Percentiles rank a stretch among this genome's conserved stretches.
Conservation (phyloP, 73 alveolate species). For the Tetrahymena borealis region DNA sequence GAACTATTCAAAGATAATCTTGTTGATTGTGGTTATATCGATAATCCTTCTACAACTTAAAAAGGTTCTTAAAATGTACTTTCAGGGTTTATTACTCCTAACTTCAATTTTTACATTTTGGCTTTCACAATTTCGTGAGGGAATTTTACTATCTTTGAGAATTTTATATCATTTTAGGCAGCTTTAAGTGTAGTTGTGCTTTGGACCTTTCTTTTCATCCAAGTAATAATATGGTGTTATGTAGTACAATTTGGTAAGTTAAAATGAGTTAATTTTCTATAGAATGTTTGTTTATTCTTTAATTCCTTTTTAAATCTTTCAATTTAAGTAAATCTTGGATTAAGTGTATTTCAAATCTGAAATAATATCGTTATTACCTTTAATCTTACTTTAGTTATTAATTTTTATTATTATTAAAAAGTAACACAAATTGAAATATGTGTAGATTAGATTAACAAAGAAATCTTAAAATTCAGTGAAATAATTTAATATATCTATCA, state of each 20-base stretch:
- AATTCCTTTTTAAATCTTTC: too few relatives aligned
- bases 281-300: too few relatives aligned
- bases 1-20: not conserved
- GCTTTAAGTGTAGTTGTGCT: not conserved
- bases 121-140: not conserved
- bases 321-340: too few relatives aligned
- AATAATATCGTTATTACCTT: not conserved
- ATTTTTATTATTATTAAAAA: not conserved
- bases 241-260: too few relatives aligned
- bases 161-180: not conserved
- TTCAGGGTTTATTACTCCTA: not conserved
- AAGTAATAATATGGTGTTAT: too few relatives aligned
- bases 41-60: not conserved
- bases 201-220: not conserved
- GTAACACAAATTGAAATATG: not conserved
- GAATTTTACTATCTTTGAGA: not conserved
- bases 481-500: not conserved
- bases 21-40: not conserved
- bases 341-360: too few relatives aligned
- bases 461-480: not conserved
- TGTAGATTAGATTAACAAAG: not conserved
- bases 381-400: not conserved
- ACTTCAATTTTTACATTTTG: not conserved
- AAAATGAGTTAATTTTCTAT: too few relatives aligned
- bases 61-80: not conserved